These are phyloP conservation scores for Pyricularia pennisetigena DNA, from an alignment of 2,329 filamentous ascomycete species.

Conservation along the genomic window DNA sequence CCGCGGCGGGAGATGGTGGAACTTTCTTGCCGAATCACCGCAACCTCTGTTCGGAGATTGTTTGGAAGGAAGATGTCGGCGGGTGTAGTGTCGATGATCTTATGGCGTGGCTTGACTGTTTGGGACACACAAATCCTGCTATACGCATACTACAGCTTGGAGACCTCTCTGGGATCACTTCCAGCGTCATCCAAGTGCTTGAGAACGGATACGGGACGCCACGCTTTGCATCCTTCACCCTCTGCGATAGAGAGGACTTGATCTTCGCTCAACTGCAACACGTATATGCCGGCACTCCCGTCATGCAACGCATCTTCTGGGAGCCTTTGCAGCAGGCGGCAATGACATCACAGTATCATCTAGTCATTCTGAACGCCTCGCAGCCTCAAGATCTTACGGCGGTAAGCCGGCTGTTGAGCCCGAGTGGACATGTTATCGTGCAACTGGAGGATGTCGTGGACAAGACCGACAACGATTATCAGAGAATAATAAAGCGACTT, in stretches of 20 bases:
- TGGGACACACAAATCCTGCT: slow-evolving; percentile 28
- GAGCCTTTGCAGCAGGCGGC: not conserved
- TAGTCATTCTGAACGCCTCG: not conserved
- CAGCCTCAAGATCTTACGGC: not conserved
- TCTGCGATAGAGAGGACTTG: slow-evolving; percentile 12
- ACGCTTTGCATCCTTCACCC: slow-evolving; percentile 22
- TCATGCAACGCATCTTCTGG: not conserved
- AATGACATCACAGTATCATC: not conserved
- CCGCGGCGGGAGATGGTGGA: slow-evolving; percentile 14
- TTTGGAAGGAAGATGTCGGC: slow-evolving; percentile 31
- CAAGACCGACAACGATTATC: not conserved
- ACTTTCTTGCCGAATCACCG: slow-evolving; percentile 37
- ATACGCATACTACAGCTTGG: slow-evolving; percentile 30
- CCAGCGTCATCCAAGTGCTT: slow-evolving; percentile 14
- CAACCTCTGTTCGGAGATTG: slow-evolving; percentile 36
- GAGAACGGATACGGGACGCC: slow-evolving; percentile 15
- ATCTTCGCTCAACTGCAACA: slow-evolving; percentile 2
- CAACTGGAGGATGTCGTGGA: not conserved
- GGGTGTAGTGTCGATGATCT: slow-evolving; percentile 13
- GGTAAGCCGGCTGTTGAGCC: not conserved
- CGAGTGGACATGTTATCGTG: not conserved
- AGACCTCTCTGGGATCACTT: slow-evolving; percentile 8
- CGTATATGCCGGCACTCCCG: not conserved
- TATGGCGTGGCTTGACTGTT: slow-evolving; percentile 17
- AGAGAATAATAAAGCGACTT: not conserved